A percentile compares a stretch with the other conserved stretches of the same genome.
phyloP scores from a whole-genome alignment of 2,329 filamentous ascomycete genomes.

The Trichoderma afroharzianum region DNA sequence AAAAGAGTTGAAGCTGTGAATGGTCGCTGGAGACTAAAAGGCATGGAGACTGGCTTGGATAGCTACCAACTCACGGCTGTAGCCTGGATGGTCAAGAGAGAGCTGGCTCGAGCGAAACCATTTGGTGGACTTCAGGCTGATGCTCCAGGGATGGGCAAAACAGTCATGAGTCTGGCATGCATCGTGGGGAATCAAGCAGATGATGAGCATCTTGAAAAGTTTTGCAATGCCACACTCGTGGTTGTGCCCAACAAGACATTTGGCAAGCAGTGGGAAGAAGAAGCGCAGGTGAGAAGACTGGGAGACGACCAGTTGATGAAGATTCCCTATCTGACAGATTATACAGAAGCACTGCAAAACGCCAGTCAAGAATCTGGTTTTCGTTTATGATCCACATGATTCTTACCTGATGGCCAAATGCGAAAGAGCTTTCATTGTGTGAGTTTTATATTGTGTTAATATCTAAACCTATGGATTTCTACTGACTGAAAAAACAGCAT shows the following conservation, averaged over 20 bases:
- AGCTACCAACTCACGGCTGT: constrained; percentile 49
- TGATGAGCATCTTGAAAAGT: constrained; percentile 33
- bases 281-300: neutral
- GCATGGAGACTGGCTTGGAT: constrained; percentile 33
- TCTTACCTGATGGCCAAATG: neutral
- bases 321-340: neutral
- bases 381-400: neutral
- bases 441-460: neutral
- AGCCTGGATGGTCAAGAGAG: constrained; percentile 52
- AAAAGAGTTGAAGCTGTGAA: constrained; percentile 14
- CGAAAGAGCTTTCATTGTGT: neutral
- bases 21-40: constrained; percentile 18
- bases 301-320: too few species aligned
- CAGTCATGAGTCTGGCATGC: constrained; percentile 65
- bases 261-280: constrained; percentile 28
- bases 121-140: constrained; percentile 48
- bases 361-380: neutral
- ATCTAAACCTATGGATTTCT: rapidly evolving
- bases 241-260: constrained; percentile 28
- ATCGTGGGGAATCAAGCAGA: constrained; percentile 16
- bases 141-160: constrained; percentile 64
- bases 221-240: constrained; percentile 35
- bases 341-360: neutral
- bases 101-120: constrained; percentile 30
- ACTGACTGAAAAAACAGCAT: constrained; percentile 21